Evolutionary conservation across 2,329 filamentous ascomycete genomes (phyloP), one percentile per base, ranked within the genome.

Genomic region (Cephalotrichum gorgonifer): DNA sequence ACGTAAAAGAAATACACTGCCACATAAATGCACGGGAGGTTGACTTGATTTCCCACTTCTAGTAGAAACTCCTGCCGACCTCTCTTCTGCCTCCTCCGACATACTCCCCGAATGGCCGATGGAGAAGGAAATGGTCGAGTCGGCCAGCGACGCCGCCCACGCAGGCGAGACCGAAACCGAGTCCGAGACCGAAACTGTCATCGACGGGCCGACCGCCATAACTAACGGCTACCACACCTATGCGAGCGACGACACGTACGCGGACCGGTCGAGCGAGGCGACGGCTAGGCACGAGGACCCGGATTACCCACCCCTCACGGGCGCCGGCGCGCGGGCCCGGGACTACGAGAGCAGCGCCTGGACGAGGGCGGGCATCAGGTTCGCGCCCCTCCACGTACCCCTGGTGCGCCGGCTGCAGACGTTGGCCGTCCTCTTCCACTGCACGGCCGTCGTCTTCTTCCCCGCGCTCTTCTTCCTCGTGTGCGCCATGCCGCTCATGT

Each of bases 401-500:
- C 69, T 88, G 44, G 76, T 77, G 57, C 78, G 86, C 41, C 79
- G 86, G 25, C 65, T 88, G 43, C 86, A 91, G 65, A 93, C 90
- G 3, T 77, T 89, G 33, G 78, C 91, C 4, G 85, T 90, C 12
- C 70, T 90, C 8, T 75, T 81, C 56, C 86, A 90, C 64, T 86
- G 80, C 53, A 74, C 87, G 55, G 80, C 77, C 49, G 85, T 90
- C 53, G 77, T 79, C n/a, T 67, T 79, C 23, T 75, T 79, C 56
- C 75, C 95, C 5, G 85, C 87, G 5, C 64, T 83, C 51, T 97
- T 97, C 72, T 95, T 95, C 72, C 85, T 94, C 60, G 79, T 90
- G 30, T 95, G 89, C 66, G 85, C 88, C 50, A 90, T 95, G 50
- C 93, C 93, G 1, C 70, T 97, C n/a, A 80, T 84, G 44, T 98